A percentile compares a stretch with the other conserved stretches of the same genome.
These are phyloP conservation scores for Colletotrichum simmondsii DNA, from an alignment of 2,329 filamentous ascomycete genomes.

Conservation along the genomic window DNA sequence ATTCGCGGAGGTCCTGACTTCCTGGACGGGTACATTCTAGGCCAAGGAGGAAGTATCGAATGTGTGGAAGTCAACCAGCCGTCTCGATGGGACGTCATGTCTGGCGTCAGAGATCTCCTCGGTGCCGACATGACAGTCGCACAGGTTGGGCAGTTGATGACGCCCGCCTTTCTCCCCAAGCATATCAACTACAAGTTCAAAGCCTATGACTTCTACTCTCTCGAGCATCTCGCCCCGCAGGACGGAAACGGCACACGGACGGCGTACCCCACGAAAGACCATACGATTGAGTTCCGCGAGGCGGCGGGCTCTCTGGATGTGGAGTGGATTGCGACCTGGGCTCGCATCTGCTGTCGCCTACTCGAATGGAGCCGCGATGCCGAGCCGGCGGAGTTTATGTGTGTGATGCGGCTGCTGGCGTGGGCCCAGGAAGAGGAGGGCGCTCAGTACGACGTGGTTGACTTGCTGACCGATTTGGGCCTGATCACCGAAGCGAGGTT, in stretches of 20 bases:
- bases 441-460: slow-evolving; percentile 46
- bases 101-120: slow-evolving; percentile 33
- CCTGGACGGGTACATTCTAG: background rate
- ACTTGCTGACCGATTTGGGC: slow-evolving; percentile 48
- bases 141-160: slow-evolving; percentile 28
- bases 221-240: background rate
- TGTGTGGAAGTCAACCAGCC: background rate
- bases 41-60: background rate
- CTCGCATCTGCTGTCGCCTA: slow-evolving; percentile 45
- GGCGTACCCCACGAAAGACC: background rate
- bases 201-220: slow-evolving; percentile 7
- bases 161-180: background rate
- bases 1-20: background rate
- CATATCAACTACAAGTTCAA: slow-evolving; percentile 28
- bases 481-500: slow-evolving; percentile 43
- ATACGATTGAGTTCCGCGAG: slow-evolving; percentile 51
- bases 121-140: slow-evolving; percentile 19
- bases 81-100: slow-evolving; percentile 28
- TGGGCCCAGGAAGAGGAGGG: slow-evolving; percentile 36
- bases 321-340: slow-evolving; percentile 47
- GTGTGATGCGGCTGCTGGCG: slow-evolving; percentile 38
- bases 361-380: slow-evolving; percentile 41
- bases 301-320: slow-evolving; percentile 46
- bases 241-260: background rate
- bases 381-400: slow-evolving; percentile 43